Evolutionary conservation across 2,329 filamentous ascomycete species (phyloP).

Genomic region (Fusarium sp.): DNA sequence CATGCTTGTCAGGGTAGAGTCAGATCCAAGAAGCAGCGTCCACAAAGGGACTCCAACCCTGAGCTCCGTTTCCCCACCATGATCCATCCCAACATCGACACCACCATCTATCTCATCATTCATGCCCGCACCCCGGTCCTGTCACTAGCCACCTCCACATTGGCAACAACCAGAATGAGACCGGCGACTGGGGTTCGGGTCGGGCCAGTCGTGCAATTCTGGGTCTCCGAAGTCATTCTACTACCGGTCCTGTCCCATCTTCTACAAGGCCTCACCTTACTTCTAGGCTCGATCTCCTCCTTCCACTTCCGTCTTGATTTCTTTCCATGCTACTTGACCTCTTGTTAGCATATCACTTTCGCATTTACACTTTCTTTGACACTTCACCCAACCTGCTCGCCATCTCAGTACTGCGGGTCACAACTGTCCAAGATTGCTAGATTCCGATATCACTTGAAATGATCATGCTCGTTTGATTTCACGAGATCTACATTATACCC

Average conservation of each 20-base stretch:
- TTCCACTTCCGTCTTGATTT: slow-evolving; percentile 38
- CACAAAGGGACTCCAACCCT: slow-evolving; percentile 42
- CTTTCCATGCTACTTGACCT: slow-evolving; percentile 33
- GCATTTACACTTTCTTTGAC: slow-evolving; percentile 27
- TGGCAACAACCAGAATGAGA: slow-evolving; percentile 49
- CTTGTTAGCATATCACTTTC: slow-evolving; percentile 29
- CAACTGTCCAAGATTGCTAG: slow-evolving; percentile 27
- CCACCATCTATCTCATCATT: slow-evolving; percentile 49
- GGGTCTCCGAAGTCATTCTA: slow-evolving; percentile 43
- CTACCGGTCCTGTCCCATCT: slow-evolving; percentile 41
- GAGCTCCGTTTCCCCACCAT: slow-evolving; percentile 46
- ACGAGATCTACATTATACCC: slow-evolving; percentile 6
- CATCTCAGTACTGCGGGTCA: slow-evolving; percentile 16
- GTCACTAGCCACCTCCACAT: slow-evolving; percentile 52
- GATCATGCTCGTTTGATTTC: slow-evolving; percentile 15
- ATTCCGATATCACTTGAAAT: slow-evolving; percentile 18
- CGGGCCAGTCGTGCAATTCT: slow-evolving; percentile 49
- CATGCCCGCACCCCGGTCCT: slow-evolving; percentile 47
- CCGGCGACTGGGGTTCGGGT: slow-evolving; percentile 47
- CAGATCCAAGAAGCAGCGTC: slow-evolving; percentile 41
- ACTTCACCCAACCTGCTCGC: slow-evolving; percentile 13
- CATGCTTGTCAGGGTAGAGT: slow-evolving; percentile 29
- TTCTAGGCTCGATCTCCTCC: slow-evolving; percentile 46
- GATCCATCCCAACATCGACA: slow-evolving; percentile 48
- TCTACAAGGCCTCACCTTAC: slow-evolving; percentile 44